A percentile compares a stretch with the other conserved stretches of the same genome.
Evolutionary conservation across 441 rosid species (phyloP).

Genomic region (Aleurites moluccanus): DNA sequence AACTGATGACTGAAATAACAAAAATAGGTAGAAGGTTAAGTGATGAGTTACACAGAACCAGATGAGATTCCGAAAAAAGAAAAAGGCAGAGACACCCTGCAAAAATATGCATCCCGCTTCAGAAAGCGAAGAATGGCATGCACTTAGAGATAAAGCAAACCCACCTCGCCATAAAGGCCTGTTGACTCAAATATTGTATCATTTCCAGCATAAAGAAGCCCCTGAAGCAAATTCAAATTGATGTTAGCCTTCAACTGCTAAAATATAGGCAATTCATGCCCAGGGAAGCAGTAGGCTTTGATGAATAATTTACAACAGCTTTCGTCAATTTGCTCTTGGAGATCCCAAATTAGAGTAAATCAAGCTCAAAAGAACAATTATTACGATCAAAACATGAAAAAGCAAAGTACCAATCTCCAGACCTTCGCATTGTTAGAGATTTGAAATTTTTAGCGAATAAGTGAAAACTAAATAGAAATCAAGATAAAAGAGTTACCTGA

Average conservation of each 20-base stretch:
- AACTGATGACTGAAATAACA: constrained; percentile 71
- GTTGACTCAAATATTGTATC: constrained; percentile 84
- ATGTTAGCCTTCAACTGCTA: neutral
- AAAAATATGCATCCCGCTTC: neutral
- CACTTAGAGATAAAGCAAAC: constrained; percentile 22
- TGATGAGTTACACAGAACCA: neutral
- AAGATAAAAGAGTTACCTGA: constrained; percentile 46
- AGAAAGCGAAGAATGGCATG: neutral
- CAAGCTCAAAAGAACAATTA: neutral
- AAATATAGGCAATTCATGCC: neutral
- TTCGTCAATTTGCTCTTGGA: neutral
- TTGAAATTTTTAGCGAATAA: neutral
- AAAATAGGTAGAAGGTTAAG: constrained; percentile 19
- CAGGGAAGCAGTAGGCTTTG: neutral
- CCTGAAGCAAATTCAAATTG: constrained; percentile 45
- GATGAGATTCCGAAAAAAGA: neutral
- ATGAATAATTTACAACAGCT: neutral
- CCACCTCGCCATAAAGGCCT: constrained; percentile 60
- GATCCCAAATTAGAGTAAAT: neutral
- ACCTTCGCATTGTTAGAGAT: neutral
- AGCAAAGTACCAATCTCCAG: neutral
- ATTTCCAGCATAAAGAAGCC: constrained; percentile 77
- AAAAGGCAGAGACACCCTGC: neutral
- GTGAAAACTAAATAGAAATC: neutral
- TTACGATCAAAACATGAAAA: neutral